Percentiles rank a stretch among this genome's conserved stretches.
Conservation (phyloP, 176 grass and related monocot genomes). For the Carex scoparia region DNA sequence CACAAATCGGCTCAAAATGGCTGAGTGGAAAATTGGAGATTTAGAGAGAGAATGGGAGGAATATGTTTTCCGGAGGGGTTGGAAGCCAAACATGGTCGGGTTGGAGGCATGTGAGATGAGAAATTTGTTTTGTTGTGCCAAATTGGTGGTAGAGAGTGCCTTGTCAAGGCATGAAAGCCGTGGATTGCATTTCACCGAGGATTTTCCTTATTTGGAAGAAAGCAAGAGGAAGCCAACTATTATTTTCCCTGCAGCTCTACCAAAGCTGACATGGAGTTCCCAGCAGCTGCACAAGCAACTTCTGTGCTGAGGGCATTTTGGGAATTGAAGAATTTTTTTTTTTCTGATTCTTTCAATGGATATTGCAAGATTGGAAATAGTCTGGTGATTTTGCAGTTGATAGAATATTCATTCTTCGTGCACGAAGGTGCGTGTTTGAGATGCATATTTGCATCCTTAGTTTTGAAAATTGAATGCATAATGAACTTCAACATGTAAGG, state of each 20-base stretch:
- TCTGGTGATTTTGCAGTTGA: background rate
- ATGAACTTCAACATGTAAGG: background rate
- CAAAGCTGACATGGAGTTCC: slow-evolving; percentile 80
- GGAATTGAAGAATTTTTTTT: background rate
- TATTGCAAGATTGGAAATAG: background rate
- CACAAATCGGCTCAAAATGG: slow-evolving; percentile 72
- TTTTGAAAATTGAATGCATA: background rate
- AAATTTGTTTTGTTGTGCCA: slow-evolving; percentile 89
- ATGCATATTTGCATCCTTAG: slow-evolving; percentile 11
- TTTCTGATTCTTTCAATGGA: slow-evolving; percentile 5
- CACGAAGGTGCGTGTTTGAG: slow-evolving; percentile 4
- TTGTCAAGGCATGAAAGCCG: slow-evolving; percentile 81
- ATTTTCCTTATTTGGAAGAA: slow-evolving; percentile 88
- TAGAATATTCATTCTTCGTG: background rate
- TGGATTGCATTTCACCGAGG: slow-evolving; percentile 88
- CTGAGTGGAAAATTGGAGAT: slow-evolving; percentile 88
- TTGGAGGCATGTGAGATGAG: slow-evolving; percentile 83
- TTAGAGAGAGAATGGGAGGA: slow-evolving; percentile 85
- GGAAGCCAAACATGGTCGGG: slow-evolving; percentile 75
- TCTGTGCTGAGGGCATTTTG: slow-evolving; percentile 36
- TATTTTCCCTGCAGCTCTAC: slow-evolving; percentile 65
- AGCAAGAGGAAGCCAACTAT: slow-evolving; percentile 91
- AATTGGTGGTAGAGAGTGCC: slow-evolving; percentile 74
- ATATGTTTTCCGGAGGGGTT: slow-evolving; percentile 61
- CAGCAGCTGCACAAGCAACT: slow-evolving; percentile 77